Conservation (phyloP, 495 filamentous ascomycete genomes). For the Tuber microsphaerosporum region DNA sequence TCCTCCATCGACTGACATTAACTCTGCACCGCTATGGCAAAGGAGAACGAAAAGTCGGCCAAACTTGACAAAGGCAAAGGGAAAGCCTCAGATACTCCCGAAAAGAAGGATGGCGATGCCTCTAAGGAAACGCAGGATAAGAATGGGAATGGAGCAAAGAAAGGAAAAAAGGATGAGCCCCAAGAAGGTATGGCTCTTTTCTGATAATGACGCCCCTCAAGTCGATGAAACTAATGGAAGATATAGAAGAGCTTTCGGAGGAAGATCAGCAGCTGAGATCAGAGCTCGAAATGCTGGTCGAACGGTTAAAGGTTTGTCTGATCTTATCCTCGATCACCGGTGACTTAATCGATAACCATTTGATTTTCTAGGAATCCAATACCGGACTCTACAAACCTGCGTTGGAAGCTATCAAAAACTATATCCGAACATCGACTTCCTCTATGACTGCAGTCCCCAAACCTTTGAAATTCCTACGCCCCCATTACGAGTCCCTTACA, state of each 20-base stretch:
- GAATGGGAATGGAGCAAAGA: slow-evolving; percentile 65
- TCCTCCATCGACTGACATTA: slow-evolving; percentile 17
- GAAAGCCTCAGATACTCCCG: slow-evolving; percentile 64
- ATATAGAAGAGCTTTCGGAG: slow-evolving; percentile 78
- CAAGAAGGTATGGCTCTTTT: slow-evolving; percentile 48
- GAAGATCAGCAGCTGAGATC: slow-evolving; percentile 97
- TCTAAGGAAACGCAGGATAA: slow-evolving; percentile 62
- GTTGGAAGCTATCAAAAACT: slow-evolving; percentile 88
- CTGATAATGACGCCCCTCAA: slow-evolving; percentile 43
- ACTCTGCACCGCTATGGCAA: slow-evolving; percentile 60
- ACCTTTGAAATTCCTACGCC: slow-evolving; percentile 93
- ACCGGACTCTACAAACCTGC: slow-evolving; percentile 81
- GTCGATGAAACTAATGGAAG: slow-evolving; percentile 31
- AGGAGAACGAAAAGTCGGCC: slow-evolving; percentile 73
- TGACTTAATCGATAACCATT: slow-evolving; percentile 33
- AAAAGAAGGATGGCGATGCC: slow-evolving; percentile 49
- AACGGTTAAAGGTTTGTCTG: slow-evolving; percentile 72
- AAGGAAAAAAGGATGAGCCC: slow-evolving; percentile 50
- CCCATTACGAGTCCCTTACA: slow-evolving; percentile 82
- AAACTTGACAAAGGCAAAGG: slow-evolving; percentile 93
- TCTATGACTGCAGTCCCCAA: slow-evolving; percentile 99
- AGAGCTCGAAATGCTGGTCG: slow-evolving; percentile 97
- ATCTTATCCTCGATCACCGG: slow-evolving; percentile 15
- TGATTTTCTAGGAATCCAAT: slow-evolving; percentile 64
- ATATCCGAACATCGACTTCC: slow-evolving; percentile 96